Base-by-base conservation (phyloP, 208 protist genomes). In the Sergeia podlipaevii region DNA sequence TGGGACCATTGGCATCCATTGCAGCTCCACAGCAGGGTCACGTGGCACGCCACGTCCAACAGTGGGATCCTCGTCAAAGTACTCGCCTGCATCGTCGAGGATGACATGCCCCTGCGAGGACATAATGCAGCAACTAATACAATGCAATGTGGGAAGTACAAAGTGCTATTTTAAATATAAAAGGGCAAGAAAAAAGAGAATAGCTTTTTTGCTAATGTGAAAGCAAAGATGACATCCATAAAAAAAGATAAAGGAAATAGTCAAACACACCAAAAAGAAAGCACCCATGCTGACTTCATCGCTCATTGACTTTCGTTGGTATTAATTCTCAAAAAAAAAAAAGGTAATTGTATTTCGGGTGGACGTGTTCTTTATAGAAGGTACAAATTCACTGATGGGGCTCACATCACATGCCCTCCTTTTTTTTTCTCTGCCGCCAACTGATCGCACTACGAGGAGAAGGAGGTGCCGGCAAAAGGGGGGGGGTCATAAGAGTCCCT, bases 1-100 rank as follows among this genome's bases (percentile, higher is more conserved):
- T 2, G 70, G 63, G 44, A 56, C 43, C 30, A 92, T 57, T 23
- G 75, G 68, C 33, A 43, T 13, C 78, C 85, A 88, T 27, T 37
- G 42, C 11, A 71, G 15, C 24, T 71, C 55, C 13, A 79, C 85
- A 1, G 65, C 74, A 8, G 62, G 51, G 51, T 92, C 85, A 23
- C 47, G 56, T 4, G 85, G 80, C 24, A 92, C 77, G 24, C 79
- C 79, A 38, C 80, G 72, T 37, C 85, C 85, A 17, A 85, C 75
- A 1, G 80, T 89, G 7, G 77, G 80, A 50, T 92, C 85, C 45
- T 89, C 80, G 28, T 92, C 85, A 49, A 92, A 92, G 54, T 83
- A 79, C 54, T 92, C 85, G 4, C 80, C 80, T 4, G 80, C 80
- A 23, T 92, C 80, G 36, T 82, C 72, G 21, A 84, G 68, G 20